Evolutionary conservation across 805 yeast species (phyloP), one percentile per base, ranked within the genome.

Genomic region (Hanseniaspora thailandica): DNA sequence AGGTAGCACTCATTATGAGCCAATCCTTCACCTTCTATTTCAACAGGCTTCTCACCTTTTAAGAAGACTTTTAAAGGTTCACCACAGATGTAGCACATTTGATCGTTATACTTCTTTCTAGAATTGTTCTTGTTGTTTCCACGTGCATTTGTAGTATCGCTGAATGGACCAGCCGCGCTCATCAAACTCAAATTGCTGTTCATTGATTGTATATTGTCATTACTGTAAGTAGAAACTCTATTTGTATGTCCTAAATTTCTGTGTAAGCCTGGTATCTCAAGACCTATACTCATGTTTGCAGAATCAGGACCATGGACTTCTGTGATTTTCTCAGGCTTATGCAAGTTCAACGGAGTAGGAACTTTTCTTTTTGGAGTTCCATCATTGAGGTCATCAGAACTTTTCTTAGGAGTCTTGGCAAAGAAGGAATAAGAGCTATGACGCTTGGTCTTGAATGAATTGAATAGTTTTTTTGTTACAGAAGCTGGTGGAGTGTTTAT

Each of bases 1-100:
- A 65, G 55, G 31, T 66, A 71, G 56, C 81, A 76, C 51, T 71
- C 66, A 51, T 66, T 65, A 59, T 76, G 81, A 28, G 71, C 62
- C 38, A 65, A 64, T 58, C 76, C 79, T 6, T 67, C 63, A 60
- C 79, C 75, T 1, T 67, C 57, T 43, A 75, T 56, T 33, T 69
- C 72, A 3, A 76, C 54, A 0, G 71, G 56, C 33, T 65, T 69
- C 62, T 76, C 80, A 12, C 75, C 76, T 8, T 61, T 59, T 35
- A 75, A 66, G 13, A 67, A 63, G 44, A 63, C 64, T 2, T 66
- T 61, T 36, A 76, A 59, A 4, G 69, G 63, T 55, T 76, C 79
- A 13, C 68, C 67, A 60, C 81, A 76, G 38, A 75, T 65, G 13
- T 71, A 66, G 57, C 80, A 76, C 3, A 31, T 48, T 33, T 62